Evolutionary conservation across 2,329 filamentous ascomycete genomes (phyloP), one percentile per base, ranked within the genome.

Genomic region (Tolypocladium tundrense): DNA sequence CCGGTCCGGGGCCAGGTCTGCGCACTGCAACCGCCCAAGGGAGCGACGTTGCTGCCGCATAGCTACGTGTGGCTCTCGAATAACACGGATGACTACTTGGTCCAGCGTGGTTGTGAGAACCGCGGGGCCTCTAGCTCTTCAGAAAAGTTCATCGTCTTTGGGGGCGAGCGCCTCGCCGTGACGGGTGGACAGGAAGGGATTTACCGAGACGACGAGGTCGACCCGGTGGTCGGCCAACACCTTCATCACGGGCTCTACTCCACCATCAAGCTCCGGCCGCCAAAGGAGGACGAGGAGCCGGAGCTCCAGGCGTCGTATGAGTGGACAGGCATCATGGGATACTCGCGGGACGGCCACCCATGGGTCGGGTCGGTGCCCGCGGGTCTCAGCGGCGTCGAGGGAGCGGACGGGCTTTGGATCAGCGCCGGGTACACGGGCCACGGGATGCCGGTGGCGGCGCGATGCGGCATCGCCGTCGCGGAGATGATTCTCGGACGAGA

Each of bases 311-410:
- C 81, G 11, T 72, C 79, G 37, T 83, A 80, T 67, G 84, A 88
- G 67, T 93, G 89, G 89, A 89, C 87, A 1, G 89, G 89, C 0
- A 88, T 91, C 63, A 92, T 91, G 88, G 88, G 86, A 0, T 91
- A 84, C 70, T 85, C 82, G 37, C 75, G 84, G 8, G 89, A 92
- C 68, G 75, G 79, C 0, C 70, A 79, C 55, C 88, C 89, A 0
- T 91, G 86, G 85, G 85, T 92, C 2, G 89, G 88, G 0, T 71
- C 73, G 11, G 81, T 91, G n/a, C 84, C 85, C 0, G 72, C 71
- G 41, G 65, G 68, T 7, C 62, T 80, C 31, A 72, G 80, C 6
- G 83, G 79, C n/a, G 75, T 71, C 21, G 70, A 50, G 4, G 56
- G 11, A 68, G 61, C 63, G 10, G 59, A 77, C 3, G 85, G 85